phyloP scores from a whole-genome alignment of 768 basidiomycete genomes.

The Boletus fagicola region DNA sequence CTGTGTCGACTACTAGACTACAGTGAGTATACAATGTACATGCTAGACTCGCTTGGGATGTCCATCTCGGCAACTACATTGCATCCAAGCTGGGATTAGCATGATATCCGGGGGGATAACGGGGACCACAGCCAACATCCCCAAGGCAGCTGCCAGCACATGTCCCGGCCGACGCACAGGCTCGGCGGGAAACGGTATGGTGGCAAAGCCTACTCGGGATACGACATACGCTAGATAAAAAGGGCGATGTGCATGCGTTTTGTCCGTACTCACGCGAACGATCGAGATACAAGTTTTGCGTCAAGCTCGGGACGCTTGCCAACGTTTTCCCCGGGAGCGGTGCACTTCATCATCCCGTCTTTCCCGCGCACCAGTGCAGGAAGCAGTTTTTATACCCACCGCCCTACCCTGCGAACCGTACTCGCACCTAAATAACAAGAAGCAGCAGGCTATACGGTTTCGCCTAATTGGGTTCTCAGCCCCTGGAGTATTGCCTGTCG shows the following conservation, averaged over 20 bases:
- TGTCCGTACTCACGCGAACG: background rate
- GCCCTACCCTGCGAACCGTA: constrained; percentile 1
- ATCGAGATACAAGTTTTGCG: constrained; percentile 1
- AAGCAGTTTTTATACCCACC: background rate
- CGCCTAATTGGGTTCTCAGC: constrained; percentile 2
- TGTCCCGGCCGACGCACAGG: background rate
- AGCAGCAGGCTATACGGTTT: background rate
- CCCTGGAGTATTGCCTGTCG: background rate
- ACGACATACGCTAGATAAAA: constrained; percentile 2
- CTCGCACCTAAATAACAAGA: background rate
- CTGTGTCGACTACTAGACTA: background rate
- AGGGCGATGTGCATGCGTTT: background rate
- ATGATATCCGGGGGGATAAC: background rate
- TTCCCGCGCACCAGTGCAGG: constrained; percentile 18
- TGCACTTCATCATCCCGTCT: constrained; percentile 7
- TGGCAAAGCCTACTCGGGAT: background rate
- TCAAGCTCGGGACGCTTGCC: background rate
- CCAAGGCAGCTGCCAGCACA: background rate
- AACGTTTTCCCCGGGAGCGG: constrained; percentile 1
- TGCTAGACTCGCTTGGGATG: background rate
- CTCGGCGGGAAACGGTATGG: constrained; percentile 8
- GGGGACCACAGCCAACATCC: background rate
- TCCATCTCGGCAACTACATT: background rate
- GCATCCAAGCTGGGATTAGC: background rate
- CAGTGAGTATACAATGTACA: background rate